Evolutionary conservation across 1,139 yeast genomes (phyloP).

Genomic region (Sugiyamaella novakii): DNA sequence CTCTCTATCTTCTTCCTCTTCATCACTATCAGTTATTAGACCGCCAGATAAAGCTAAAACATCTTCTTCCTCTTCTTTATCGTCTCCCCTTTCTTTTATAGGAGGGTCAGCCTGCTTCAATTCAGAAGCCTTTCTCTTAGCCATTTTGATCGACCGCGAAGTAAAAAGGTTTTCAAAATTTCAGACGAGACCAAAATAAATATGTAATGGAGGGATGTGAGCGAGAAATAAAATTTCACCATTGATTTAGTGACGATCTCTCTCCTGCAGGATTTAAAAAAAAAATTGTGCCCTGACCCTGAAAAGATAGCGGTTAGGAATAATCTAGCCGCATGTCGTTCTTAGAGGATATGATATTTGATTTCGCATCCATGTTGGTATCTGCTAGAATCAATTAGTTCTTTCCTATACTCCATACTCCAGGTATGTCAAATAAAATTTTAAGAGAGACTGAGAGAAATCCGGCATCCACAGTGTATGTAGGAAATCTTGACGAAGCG

Average conservation of each 20-base stretch:
- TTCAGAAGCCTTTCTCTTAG: conserved; percentile 27
- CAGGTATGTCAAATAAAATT: conserved; percentile 5
- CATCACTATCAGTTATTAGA: conserved; percentile 23
- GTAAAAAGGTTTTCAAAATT: background rate
- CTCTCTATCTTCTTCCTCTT: conserved; percentile 31
- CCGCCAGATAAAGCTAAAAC: conserved; percentile 23
- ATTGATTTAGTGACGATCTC: background rate
- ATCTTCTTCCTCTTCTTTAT: conserved; percentile 27
- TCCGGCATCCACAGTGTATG: conserved; percentile 69
- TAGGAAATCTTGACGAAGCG: conserved; percentile 79
- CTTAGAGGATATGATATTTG: too few relatives aligned
- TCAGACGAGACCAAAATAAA: too few relatives aligned
- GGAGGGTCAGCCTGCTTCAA: conserved; percentile 18
- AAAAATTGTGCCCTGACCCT: conserved; percentile 12
- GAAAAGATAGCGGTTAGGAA: conserved; percentile 16
- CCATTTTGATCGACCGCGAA: conserved; percentile 19
- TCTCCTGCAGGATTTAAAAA: background rate
- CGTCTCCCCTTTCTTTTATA: conserved; percentile 6
- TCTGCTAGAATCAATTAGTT: too few relatives aligned
- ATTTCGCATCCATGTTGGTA: too few relatives aligned
- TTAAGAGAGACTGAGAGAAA: conserved; percentile 45
- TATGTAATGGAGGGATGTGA: background rate
- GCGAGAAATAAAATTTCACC: conserved; percentile 12
- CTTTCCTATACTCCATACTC: background rate
- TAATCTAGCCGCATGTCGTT: too few relatives aligned